Percentiles rank a stretch among this genome's conserved stretches.
Evolutionary conservation across 2,329 filamentous ascomycete species (phyloP).

Genomic region (Talaromyces sp.): DNA sequence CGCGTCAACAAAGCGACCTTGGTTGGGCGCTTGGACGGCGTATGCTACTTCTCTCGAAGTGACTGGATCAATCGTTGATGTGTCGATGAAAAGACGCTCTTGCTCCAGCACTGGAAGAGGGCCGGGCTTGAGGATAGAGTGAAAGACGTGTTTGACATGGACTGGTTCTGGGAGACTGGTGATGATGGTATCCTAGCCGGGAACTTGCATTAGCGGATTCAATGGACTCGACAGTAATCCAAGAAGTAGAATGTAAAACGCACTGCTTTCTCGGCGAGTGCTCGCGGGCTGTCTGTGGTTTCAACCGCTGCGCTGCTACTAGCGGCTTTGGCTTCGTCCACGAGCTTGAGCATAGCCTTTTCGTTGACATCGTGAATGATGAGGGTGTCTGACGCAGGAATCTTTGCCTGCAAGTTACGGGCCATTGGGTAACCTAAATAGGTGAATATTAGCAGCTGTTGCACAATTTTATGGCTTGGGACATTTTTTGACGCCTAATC

Average conservation of each 20-base stretch:
- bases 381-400: constrained; percentile 56
- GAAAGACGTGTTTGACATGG: constrained; percentile 79
- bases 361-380: constrained; percentile 62
- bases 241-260: constrained; percentile 22
- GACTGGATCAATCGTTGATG: constrained; percentile 89
- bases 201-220: background rate
- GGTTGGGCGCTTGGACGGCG: constrained; percentile 58
- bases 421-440: constrained; percentile 64
- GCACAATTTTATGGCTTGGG: background rate
- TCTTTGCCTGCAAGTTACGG: constrained; percentile 61
- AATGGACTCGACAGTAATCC: background rate
- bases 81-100: constrained; percentile 83
- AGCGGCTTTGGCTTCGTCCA: constrained; percentile 43
- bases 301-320: constrained; percentile 43
- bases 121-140: constrained; percentile 61
- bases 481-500: background rate
- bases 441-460: background rate
- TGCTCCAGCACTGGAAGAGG: constrained; percentile 46
- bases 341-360: constrained; percentile 50
- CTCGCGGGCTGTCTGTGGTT: constrained; percentile 52
- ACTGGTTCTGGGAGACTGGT: constrained; percentile 84
- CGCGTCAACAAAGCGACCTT: constrained; percentile 81
- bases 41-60: constrained; percentile 74
- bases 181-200: constrained; percentile 68
- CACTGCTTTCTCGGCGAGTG: constrained; percentile 64